Evolutionary conservation across 768 basidiomycete species (phyloP).

Genomic region (Lepiota venenata): DNA sequence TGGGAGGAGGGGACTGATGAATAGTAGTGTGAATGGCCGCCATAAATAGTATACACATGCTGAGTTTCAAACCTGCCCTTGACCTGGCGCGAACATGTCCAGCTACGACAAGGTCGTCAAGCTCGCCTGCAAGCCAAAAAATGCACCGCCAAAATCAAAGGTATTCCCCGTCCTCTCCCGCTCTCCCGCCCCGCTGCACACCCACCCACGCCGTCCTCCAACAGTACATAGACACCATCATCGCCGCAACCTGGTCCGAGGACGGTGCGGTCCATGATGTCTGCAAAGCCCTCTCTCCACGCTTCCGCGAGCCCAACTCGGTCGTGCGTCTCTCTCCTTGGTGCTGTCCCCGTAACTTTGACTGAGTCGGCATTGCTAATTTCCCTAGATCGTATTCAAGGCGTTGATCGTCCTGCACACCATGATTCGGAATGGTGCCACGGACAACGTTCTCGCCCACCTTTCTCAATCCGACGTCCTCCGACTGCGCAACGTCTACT

Average conservation of each 20-base stretch:
- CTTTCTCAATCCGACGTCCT: slow-evolving; percentile 82
- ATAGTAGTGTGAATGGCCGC: background rate
- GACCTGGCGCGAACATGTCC: slow-evolving; percentile 44
- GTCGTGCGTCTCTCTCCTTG: slow-evolving; percentile 52
- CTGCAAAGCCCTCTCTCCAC: slow-evolving; percentile 80
- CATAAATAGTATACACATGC: background rate
- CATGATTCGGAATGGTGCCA: slow-evolving; percentile 96
- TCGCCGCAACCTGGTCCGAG: slow-evolving; percentile 95
- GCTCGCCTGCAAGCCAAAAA: slow-evolving; percentile 96
- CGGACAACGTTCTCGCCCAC: slow-evolving; percentile 86
- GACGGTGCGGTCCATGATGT: slow-evolving; percentile 94
- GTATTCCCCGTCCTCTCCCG: slow-evolving; percentile 40
- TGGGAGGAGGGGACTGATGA: slow-evolving; percentile 68
- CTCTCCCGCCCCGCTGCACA: background rate
- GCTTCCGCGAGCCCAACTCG: slow-evolving; percentile 88
- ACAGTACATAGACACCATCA: slow-evolving; percentile 95
- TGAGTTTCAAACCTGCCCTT: slow-evolving; percentile 11
- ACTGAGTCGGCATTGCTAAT: slow-evolving; percentile 2
- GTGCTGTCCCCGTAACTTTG: background rate
- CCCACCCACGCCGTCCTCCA: slow-evolving; percentile 5
- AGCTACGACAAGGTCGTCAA: slow-evolving; percentile 92
- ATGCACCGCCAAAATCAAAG: slow-evolving; percentile 94
- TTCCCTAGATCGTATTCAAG: slow-evolving; percentile 91
- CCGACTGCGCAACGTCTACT: slow-evolving; percentile 75
- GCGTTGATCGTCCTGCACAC: slow-evolving; percentile 93